Base-by-base conservation (phyloP, 2,329 filamentous ascomycete genomes). In the Phialocephala subalpina region DNA sequence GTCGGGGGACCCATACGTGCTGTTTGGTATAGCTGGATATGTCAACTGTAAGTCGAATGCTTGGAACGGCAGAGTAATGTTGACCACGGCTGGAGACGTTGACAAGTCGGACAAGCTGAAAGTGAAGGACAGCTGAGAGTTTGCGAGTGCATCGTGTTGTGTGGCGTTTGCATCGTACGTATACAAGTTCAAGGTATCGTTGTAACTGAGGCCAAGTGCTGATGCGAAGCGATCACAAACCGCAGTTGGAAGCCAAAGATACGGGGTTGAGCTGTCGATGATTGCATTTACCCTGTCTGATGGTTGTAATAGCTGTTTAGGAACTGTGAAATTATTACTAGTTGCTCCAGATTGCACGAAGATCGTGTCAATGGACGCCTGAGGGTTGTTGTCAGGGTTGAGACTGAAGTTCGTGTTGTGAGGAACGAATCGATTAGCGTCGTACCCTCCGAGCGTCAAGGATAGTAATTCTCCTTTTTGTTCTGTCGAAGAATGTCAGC, bases 381-480 rank as follows among this genome's bases (percentile, higher is more conserved):
- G 64, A 5, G 72, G 87, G 84, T 55, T 83, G 81, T 18, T 82
- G 80, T 52, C 87, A 79, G 55, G 79, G 42, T 82, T 80, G n/a
- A 89, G 76, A 56, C 79, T 82, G 75, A 93, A 93, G 1, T 81
- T 81, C 14, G 83, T 81, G 62, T 88, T 80, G 74, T 93, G 91
- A 1, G 83, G 78, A 36, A 86, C 80, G 65, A 91, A 87, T 52
- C 89, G 84, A 52, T 85, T 83, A 14, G 82, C 77, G 74, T 93
- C 91, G 73, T 90, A 92, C 33, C 92, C 91, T 25, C 92, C 91
- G 11, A 94, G 79, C 0, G 88, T 91, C 55, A 93, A 77, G 35
- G 87, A 89, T 42, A 82, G 82, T 11, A 85, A 83, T 9, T 80
- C 78, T 58, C 82, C 82, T 71, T 72, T 80, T 73, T 74, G 75